Evolutionary conservation across 805 yeast species (phyloP), one percentile per base, ranked within the genome.

Genomic region (Nakazawaea siamensis): DNA sequence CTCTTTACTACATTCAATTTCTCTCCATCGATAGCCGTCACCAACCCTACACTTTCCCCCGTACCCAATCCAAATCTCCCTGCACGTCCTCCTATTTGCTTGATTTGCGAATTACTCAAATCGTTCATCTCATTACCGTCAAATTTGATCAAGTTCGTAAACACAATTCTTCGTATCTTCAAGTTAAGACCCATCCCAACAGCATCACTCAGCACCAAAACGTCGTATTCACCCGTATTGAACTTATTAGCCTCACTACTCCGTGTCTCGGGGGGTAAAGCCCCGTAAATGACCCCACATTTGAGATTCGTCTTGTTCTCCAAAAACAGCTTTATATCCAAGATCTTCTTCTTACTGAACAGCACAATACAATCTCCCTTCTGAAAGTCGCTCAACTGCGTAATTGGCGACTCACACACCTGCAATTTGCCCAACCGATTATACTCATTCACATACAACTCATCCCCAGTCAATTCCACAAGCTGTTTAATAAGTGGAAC

Each of bases 171-270:
- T 39, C 77, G 74, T 44, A 92, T 88, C 18, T 83, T 79, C 48
- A 92, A 63, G 50, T 92, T 92, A 35, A 92, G 65, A 0, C 98
- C 98, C 97, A 92, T 90, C 2, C 98, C 98, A 42, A 92, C 77
- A 0, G 98, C 98, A 60, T 92, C 97, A 2, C 95, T 83, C 1
- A 98, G 97, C 5, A 92, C 83, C 25, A 92, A 62, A n/a, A 83
- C 68, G 48, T 88, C 92, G 43, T 75, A 80, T 24, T 70, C 69
- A 2, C 94, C 90, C n/a, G 52, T 59, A 51, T 92, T 92, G 55
- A 92, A 92, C 31, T 71, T 64, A 19, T 62, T 54, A 0, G 97
- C 95, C 50, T 92, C 96, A 44, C 75, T 74, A 3, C 86, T 74
- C 45, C 99, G 70, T 0, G 90, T 85, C 52, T 92, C 97, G 1